Base-by-base conservation (phyloP, 2,329 filamentous ascomycete genomes). In the Endothia cerciana region DNA sequence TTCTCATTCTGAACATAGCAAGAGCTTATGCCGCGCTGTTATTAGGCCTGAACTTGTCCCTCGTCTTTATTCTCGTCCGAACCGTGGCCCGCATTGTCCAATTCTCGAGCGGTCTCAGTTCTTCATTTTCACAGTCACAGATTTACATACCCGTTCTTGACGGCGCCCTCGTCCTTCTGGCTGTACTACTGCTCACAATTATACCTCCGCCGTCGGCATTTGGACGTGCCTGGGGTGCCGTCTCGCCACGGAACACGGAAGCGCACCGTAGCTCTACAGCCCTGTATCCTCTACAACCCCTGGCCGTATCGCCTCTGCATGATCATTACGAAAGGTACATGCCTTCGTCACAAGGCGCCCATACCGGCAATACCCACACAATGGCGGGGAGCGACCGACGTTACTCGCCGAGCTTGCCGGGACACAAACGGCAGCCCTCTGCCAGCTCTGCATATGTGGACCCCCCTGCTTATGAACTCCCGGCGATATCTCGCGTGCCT, bases 1-100 rank as follows among this genome's bases (percentile, higher is more conserved):
- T 40, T 19, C 36, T 19, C 7, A 17, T 5, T 51, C 22, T 51
- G 47, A 11, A 11, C n/a, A 2, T 22, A 10, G 25, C 25, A 61
- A 51, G 33, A 33, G 33, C 59, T 61, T 19, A 61, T 22, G 4
- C 8, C 43, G 2, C 33, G 25, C 10, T 51, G 30, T 10, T 33
- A 30, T 40, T 22, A 83, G 81, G 73, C 43, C 70, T 78, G 57
- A 79, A 82, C 64, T 38, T 75, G 5, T 72, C 78, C 11, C 73
- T 76, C 0, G 64, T 71, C 4, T 72, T 83, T 38, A 73, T 83
- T 30, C 70, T 83, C 17, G 69, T 74, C 38, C 76, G 82, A 71
- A 77, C 82, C 63, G 72, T 79, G 61, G 78, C 80, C 61, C 74
- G 81, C 15, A 73, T 81, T 19, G 72, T 78, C 59, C 77, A 82